Conservation (phyloP, 768 basidiomycete genomes). For the Russula ochroleuca region DNA sequence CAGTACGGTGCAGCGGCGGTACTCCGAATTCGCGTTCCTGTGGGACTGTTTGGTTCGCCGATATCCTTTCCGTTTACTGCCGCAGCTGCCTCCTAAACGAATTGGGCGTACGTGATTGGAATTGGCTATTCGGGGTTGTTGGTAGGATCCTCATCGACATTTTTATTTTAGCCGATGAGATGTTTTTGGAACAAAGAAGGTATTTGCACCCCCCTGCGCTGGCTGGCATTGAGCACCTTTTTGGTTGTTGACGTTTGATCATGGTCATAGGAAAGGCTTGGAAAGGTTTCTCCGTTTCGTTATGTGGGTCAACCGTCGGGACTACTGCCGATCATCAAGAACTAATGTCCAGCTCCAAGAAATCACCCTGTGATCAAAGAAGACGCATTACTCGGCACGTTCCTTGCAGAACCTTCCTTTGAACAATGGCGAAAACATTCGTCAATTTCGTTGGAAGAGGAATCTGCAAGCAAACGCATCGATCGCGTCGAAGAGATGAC, state of each 20-base stretch:
- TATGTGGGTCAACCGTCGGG: conserved; percentile 45
- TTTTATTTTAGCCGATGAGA: conserved; percentile 63
- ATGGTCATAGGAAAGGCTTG: conserved; percentile 61
- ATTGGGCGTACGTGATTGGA: conserved; percentile 64
- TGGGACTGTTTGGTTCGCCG: conserved; percentile 82
- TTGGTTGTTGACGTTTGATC: background rate
- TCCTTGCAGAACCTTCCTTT: conserved; percentile 79
- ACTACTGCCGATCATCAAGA: conserved; percentile 6
- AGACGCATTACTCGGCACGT: conserved; percentile 76
- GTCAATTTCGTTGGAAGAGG: conserved; percentile 77
- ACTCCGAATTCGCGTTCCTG: conserved; percentile 89
- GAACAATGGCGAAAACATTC: conserved; percentile 84
- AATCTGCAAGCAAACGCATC: conserved; percentile 72
- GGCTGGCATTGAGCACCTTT: background rate
- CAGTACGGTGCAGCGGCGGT: conserved; percentile 72
- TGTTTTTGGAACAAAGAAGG: conserved; percentile 89
- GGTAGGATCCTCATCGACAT: conserved; percentile 3
- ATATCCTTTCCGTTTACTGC: conserved; percentile 91
- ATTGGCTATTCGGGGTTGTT: background rate
- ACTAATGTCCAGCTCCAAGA: conserved; percentile 36
- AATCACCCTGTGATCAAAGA: conserved; percentile 92
- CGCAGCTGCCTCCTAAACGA: conserved; percentile 85
- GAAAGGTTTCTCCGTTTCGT: conserved; percentile 75
- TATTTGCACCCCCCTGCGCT: conserved; percentile 30
- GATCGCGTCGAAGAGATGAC: conserved; percentile 85